Evolutionary conservation across 2,329 filamentous ascomycete species (phyloP), one percentile per base, ranked within the genome.

Genomic region (Intubia oerlemansii): DNA sequence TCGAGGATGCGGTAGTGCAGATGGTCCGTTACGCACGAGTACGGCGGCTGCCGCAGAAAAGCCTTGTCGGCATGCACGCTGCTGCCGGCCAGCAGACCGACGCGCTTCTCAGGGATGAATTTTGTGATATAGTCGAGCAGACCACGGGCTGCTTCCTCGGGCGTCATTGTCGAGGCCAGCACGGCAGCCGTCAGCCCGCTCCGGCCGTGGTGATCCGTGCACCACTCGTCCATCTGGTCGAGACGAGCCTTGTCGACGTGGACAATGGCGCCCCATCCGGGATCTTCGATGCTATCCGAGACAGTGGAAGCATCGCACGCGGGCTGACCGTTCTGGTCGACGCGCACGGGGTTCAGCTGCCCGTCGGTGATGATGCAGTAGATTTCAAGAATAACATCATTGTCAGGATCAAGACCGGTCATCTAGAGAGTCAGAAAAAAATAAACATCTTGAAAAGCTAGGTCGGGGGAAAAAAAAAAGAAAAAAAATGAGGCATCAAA

Each of bases 1-100:
- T 98, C 88, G 27, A 95, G 54, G 37, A 98, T 77, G 11, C 88
- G 68, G 51, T 98, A 82, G 50, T 91, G 78, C 39, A 98, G 56
- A 49, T 88, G 68, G 32, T 76, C 66, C 27, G 79, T 52, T 2
- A 92, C 69, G 34, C 59, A 55, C 22, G 59, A 64, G 50, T 85
- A 98, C 0, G 84, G 82, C 32, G 59, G 60, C 36, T 66, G 65
- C 5, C 67, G 59, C 34, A 98, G 57, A 45, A 98, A 98, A 2
- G 68, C 67, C 41, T 70, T 69, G 50, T 98, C 88, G 4, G 77
- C 80, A 46, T 98, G 85, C 16, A 98, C 79, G 32, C 75, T 88
- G 52, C 92, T 98, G 3, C 88, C 88, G 1, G 88, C 84, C 23
- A 98, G 58, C 32, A 95, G 50, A 1, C 69, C 85, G 19, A 52